These are phyloP conservation scores for Arachnomyces sp. DNA, from an alignment of 2,329 filamentous ascomycete genomes.

Conservation along the genomic window DNA sequence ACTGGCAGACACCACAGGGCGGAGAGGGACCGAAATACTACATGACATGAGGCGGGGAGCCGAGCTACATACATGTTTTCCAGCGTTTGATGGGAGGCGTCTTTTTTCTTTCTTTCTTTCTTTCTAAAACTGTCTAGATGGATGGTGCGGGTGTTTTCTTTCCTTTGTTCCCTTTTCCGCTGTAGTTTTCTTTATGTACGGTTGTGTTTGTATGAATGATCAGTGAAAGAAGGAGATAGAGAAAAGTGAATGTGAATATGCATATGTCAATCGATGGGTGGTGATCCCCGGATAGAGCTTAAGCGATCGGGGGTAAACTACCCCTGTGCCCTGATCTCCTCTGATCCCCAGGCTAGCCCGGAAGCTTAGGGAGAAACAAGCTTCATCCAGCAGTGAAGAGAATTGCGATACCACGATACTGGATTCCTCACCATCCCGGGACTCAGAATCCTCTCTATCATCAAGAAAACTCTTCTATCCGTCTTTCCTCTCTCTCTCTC, in stretches of 20 bases:
- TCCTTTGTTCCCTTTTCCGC: conserved; percentile 1
- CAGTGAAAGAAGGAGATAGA: too few relatives aligned
- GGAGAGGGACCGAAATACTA: conserved; percentile 65
- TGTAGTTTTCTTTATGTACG: not conserved
- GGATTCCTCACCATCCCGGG: not conserved
- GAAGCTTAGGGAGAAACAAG: not conserved
- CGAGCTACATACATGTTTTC: too few relatives aligned
- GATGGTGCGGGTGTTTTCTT: too few relatives aligned
- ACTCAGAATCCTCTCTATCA: not conserved
- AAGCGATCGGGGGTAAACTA: too few relatives aligned
- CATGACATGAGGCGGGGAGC: conserved; percentile 39
- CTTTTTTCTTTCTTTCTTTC: not conserved
- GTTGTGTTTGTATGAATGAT: too few relatives aligned
- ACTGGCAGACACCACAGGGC: conserved; percentile 90
- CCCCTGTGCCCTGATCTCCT: conserved; percentile 1
- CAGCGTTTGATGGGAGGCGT: not conserved
- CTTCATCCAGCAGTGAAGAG: conserved; percentile 1
- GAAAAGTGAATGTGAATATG: too few relatives aligned
- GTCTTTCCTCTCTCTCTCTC: not conserved
- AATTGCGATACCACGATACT: too few relatives aligned
- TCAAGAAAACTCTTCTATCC: conserved; percentile 1
- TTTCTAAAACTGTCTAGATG: conserved; percentile 1
- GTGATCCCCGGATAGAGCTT: too few relatives aligned
- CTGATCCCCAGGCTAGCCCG: not conserved
- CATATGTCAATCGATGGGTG: too few relatives aligned